Evolutionary conservation across 1,139 yeast genomes (phyloP).

Genomic region (Suhomyces coccinellae): DNA sequence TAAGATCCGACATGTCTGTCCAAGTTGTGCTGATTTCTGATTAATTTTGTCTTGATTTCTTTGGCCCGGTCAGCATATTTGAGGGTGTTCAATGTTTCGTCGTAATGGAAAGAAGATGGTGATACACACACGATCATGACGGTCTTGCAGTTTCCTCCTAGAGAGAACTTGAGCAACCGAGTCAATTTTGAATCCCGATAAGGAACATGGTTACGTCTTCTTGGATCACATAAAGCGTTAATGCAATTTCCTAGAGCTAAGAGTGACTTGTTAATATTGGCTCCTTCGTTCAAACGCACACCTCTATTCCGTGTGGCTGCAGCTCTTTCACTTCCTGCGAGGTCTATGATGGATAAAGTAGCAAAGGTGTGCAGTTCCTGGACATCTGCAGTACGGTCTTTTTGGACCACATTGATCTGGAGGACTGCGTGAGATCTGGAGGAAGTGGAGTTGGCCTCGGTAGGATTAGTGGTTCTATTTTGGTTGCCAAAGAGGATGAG

Average conservation of each 20-base stretch:
- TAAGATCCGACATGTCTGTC: conserved; percentile 89
- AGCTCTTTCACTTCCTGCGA: conserved; percentile 96
- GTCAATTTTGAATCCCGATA: conserved; percentile 89
- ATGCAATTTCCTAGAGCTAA: conserved; percentile 92
- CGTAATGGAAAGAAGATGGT: conserved; percentile 83
- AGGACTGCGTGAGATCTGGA: conserved; percentile 93
- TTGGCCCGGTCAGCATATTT: conserved; percentile 91
- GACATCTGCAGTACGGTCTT: conserved; percentile 60
- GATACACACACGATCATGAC: conserved; percentile 94
- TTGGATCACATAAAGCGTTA: conserved; percentile 80
- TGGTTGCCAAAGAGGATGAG: conserved; percentile 69
- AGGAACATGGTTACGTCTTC: conserved; percentile 74
- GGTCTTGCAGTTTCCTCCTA: conserved; percentile 95
- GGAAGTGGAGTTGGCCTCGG: conserved; percentile 87
- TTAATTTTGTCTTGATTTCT: conserved; percentile 79
- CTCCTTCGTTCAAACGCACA: conserved; percentile 79
- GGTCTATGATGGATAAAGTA: conserved; percentile 80
- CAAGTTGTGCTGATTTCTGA: conserved; percentile 72
- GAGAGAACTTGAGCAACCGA: conserved; percentile 76
- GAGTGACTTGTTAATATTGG: conserved; percentile 84
- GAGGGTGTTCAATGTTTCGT: conserved; percentile 85
- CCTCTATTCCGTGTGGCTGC: conserved; percentile 87
- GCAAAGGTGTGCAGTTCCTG: conserved; percentile 73
- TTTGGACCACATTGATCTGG: conserved; percentile 72
- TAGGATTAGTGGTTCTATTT: conserved; percentile 80